Evolutionary conservation across 208 protist genomes (phyloP), one percentile per base, ranked within the genome.

Genomic region (Balamuthia mandrillaris): DNA sequence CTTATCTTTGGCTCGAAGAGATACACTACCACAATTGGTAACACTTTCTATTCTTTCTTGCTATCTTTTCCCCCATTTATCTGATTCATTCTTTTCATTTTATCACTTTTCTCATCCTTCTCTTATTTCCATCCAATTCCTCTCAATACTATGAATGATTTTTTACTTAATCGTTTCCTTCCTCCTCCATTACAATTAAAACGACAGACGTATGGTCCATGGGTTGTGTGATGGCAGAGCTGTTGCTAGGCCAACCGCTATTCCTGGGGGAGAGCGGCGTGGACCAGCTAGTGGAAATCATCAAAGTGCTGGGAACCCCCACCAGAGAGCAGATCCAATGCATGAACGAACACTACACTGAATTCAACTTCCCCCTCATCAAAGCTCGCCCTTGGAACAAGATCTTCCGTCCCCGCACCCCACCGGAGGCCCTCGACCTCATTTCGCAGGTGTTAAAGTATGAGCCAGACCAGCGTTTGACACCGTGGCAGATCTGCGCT

Each of bases 341-440:
- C 3, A 98, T 98, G 96, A 98, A 98, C 87, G 91, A 92, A 60
- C 94, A 95, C 66, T 96, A 97, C 84, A 93, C 90, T 0, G 94
- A 96, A 81, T 98, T 96, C 91, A 95, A 98, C 78, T 98, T 99
- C 49, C 96, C 98, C 14, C 94, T 94, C 44, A 95, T 99, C 41
- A 95, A 95, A 70, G 89, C 97, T 6, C 94, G 98, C 60, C 95
- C 96, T 49, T 99, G 97, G 97, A 72, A 82, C 16, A 95, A 95
- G 84, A 90, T 96, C 31, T 91, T 97, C 60, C 91, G 91, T 1
- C 86, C 87, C 0, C 79, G 90, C 60, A 95, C 94, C 0, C 90
- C 96, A 6, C 47, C 90, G 7, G 85, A 96, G 37, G 91, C 97
- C 4, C 94, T 98, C 61, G 96, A 98, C 81, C 90, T 99, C 29